Conservation (phyloP, 2,329 filamentous ascomycete species). For the Scedosporium minutisporum region DNA sequence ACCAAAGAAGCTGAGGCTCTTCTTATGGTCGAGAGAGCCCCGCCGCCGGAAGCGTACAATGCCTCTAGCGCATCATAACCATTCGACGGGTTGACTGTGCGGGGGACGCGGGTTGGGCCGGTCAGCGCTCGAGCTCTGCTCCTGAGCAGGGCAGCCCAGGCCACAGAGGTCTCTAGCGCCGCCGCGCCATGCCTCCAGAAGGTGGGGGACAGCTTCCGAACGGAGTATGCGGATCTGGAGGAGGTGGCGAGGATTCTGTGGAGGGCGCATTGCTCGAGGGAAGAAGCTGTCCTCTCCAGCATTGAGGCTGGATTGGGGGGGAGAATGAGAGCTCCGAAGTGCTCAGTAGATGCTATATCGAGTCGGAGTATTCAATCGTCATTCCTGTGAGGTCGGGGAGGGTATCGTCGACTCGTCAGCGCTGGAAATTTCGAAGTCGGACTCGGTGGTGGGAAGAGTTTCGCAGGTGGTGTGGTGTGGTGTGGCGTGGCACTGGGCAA, state of each 20-base stretch:
- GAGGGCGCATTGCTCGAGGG: conserved; percentile 5
- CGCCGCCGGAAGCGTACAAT: conserved; percentile 6
- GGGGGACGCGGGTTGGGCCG: background rate
- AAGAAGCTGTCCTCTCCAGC: conserved; percentile 11
- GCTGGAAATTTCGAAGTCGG: too few relatives aligned
- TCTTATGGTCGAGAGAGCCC: conserved; percentile 1
- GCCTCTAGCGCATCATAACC: conserved; percentile 3
- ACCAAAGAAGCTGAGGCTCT: conserved; percentile 4
- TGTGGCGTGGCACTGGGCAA: too few relatives aligned
- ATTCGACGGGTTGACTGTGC: background rate
- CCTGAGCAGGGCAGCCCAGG: conserved; percentile 5
- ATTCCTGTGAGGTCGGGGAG: background rate
- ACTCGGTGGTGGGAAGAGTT: too few relatives aligned
- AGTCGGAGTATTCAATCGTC: background rate
- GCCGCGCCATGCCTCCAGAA: conserved; percentile 10
- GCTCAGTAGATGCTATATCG: background rate
- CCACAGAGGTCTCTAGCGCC: conserved; percentile 7
- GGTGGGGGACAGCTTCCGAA: conserved; percentile 6
- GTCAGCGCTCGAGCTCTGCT: background rate
- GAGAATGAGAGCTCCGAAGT: background rate
- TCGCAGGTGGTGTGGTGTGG: too few relatives aligned
- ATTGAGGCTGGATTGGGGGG: conserved; percentile 4
- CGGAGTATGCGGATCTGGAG: conserved; percentile 1
- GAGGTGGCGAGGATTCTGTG: conserved; percentile 2
- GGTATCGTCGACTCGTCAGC: too few relatives aligned